These are phyloP conservation scores for Amphibolis antarctica DNA, from an alignment of 106 monocot species.

Conservation along the genomic window DNA sequence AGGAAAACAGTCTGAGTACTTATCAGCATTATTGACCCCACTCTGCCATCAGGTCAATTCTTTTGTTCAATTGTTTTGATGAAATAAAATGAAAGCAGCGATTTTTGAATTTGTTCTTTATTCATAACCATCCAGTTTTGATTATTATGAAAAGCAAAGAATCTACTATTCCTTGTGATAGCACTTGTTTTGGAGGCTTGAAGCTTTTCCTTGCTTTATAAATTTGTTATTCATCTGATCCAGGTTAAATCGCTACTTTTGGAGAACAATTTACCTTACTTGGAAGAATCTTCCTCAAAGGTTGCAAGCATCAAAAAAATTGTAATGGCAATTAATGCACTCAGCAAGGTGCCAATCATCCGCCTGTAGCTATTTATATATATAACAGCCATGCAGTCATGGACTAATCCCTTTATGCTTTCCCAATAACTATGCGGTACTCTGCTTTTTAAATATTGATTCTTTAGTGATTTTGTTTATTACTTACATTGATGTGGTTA, in stretches of 20 bases:
- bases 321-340: conserved; percentile 75
- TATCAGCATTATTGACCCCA: conserved; percentile 67
- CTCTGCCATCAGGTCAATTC: conserved; percentile 61
- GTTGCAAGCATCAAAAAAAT: conserved; percentile 59
- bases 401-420: too few relatives aligned
- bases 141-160: not conserved
- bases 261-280: conserved; percentile 34
- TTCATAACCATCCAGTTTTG: not conserved
- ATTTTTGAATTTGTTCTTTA: not conserved
- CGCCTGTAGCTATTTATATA: too few relatives aligned
- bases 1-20: conserved; percentile 76
- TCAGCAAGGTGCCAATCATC: conserved; percentile 65
- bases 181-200: not conserved
- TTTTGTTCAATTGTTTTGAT: not conserved
- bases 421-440: not conserved
- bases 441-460: not conserved
- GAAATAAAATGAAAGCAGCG: not conserved
- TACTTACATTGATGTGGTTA: too few relatives aligned
- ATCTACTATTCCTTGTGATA: not conserved
- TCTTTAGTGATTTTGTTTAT: too few relatives aligned
- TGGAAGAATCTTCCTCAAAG: conserved; percentile 64
- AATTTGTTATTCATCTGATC: conserved; percentile 4
- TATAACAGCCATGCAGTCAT: too few relatives aligned
- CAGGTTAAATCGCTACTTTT: conserved; percentile 54
- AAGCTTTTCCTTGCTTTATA: not conserved